Percentiles rank a stretch among this genome's conserved stretches.
phyloP scores from a whole-genome alignment of 2,329 filamentous ascomycete species.

The Botryotinia globosa region DNA sequence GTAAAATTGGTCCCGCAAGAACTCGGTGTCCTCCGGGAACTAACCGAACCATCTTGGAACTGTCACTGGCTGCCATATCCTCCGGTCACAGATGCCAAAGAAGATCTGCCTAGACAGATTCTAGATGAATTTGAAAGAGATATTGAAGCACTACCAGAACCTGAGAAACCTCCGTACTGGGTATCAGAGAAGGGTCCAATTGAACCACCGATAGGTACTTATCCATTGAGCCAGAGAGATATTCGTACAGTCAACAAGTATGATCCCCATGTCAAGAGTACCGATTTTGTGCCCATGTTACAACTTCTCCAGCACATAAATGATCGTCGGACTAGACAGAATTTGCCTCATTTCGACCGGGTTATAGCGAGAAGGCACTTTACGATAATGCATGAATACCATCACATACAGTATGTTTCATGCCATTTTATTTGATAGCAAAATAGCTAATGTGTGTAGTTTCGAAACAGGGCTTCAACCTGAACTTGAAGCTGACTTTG shows the following conservation, averaged over 20 bases:
- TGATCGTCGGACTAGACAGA: neutral
- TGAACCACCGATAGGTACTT: neutral
- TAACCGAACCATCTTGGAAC: conserved; percentile 8
- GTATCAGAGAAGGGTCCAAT: neutral
- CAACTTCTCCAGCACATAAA: conserved; percentile 7
- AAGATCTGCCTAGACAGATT: neutral
- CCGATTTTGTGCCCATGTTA: neutral
- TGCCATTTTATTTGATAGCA: neutral
- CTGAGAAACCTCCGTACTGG: conserved; percentile 20
- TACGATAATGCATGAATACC: neutral
- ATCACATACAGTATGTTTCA: conserved; percentile 8
- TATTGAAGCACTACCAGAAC: conserved; percentile 9
- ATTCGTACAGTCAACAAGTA: neutral
- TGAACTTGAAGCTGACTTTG: neutral
- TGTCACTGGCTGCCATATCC: conserved; percentile 7
- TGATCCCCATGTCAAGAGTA: too few relatives aligned
- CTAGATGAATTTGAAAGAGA: conserved; percentile 24
- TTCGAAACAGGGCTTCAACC: neutral
- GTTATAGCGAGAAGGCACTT: neutral
- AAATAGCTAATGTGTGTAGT: neutral
- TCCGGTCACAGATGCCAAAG: neutral
- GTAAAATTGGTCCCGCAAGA: neutral
- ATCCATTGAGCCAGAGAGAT: neutral
- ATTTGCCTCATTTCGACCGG: neutral
- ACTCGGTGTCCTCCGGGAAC: conserved; percentile 2